These are phyloP conservation scores for Solanum dulcamara DNA, from an alignment of 257 asterid genomes.

Conservation along the genomic window DNA sequence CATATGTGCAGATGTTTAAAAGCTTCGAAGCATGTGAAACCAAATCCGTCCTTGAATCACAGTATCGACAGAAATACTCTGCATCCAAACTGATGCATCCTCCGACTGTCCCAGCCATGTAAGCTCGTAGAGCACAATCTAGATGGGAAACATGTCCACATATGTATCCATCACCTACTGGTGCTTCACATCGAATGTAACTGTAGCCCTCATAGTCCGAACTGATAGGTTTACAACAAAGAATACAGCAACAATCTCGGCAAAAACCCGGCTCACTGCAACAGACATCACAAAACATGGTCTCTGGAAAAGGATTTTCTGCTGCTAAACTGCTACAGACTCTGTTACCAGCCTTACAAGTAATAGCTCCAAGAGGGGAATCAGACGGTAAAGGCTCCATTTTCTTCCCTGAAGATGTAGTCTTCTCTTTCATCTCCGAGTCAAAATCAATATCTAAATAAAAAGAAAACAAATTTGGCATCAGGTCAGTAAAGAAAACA, in stretches of 20 bases:
- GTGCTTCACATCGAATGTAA: slow-evolving; percentile 54
- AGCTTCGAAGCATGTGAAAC: slow-evolving; percentile 42
- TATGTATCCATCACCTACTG: slow-evolving; percentile 16
- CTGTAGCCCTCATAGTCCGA: slow-evolving; percentile 20
- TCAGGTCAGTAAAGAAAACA: neutral
- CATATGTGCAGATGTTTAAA: slow-evolving; percentile 31
- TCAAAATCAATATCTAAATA: neutral
- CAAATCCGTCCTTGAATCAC: slow-evolving; percentile 68
- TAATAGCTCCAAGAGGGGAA: slow-evolving; percentile 5
- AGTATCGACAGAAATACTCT: slow-evolving; percentile 72
- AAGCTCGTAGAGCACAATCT: slow-evolving; percentile 70
- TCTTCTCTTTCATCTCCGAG: neutral
- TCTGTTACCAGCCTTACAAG: slow-evolving; percentile 51
- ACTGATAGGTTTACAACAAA: slow-evolving; percentile 42
- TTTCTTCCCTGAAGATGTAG: slow-evolving; percentile 1
- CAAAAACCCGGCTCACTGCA: slow-evolving; percentile 64
- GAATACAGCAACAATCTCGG: slow-evolving; percentile 73
- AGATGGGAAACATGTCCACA: slow-evolving; percentile 80
- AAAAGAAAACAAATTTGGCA: neutral
- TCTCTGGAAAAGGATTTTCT: slow-evolving; percentile 12
- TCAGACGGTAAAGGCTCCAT: neutral
- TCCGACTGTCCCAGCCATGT: slow-evolving; percentile 73
- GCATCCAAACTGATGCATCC: slow-evolving; percentile 71
- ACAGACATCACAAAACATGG: slow-evolving; percentile 58
- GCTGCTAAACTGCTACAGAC: slow-evolving; percentile 43